A percentile compares a stretch with the other conserved stretches of the same genome.
Evolutionary conservation across 2,329 filamentous ascomycete species (phyloP).

Genomic region (Aspergillus pseudoterreus): DNA sequence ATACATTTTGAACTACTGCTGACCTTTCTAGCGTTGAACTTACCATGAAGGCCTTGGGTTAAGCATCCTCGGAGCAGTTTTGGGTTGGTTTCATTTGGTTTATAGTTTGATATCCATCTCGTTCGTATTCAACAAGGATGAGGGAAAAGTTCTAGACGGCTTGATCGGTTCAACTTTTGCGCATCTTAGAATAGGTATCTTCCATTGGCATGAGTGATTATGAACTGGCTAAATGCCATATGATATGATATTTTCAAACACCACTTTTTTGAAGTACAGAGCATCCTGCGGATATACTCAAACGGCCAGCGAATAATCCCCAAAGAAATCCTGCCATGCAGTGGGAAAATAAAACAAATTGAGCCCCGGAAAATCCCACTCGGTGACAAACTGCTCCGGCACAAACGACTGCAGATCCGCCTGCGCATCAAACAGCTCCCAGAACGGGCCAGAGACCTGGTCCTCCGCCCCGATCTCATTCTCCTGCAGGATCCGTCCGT

Average conservation of each 20-base stretch:
- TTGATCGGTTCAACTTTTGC: constrained; percentile 3
- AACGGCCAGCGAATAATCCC: constrained; percentile 37
- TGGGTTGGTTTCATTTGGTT: constrained; percentile 6
- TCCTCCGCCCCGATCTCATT: constrained; percentile 19
- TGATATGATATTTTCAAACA: neutral
- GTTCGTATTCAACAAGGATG: constrained; percentile 13
- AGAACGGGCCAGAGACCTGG: constrained; percentile 21
- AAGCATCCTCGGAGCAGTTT: constrained; percentile 11
- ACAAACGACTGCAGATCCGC: constrained; percentile 52
- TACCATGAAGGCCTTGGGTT: constrained; percentile 45
- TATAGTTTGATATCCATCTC: constrained; percentile 20
- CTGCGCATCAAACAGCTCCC: constrained; percentile 37
- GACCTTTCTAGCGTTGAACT: constrained; percentile 40
- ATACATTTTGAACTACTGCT: constrained; percentile 3
- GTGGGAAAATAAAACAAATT: constrained; percentile 50
- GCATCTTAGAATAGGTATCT: neutral
- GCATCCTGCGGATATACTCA: constrained; percentile 1
- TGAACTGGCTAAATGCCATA: neutral
- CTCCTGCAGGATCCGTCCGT: constrained; percentile 43
- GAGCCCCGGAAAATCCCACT: constrained; percentile 56
- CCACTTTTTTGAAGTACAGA: too few relatives aligned
- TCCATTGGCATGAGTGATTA: neutral
- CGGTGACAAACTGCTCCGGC: constrained; percentile 54
- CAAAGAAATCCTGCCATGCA: constrained; percentile 48
- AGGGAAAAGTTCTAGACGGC: constrained; percentile 12